Base-by-base conservation (phyloP, 306 rosid genomes). In the Gynostemma pentaphyllum region DNA sequence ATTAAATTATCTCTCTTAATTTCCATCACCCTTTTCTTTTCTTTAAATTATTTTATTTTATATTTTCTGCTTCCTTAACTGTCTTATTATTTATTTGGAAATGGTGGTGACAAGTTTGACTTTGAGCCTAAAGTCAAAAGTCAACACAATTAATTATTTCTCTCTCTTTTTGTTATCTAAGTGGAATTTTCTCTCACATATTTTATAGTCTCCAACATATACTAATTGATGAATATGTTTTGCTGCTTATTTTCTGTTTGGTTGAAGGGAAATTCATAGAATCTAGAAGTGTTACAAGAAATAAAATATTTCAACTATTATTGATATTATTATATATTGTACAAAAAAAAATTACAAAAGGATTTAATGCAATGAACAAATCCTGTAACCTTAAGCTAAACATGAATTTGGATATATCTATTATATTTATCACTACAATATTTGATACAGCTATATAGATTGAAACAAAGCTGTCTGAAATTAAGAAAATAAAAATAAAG, bases 301-400 rank as follows among this genome's bases (percentile, higher is more conserved):
- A 47, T 13, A 21, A 22, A 47, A 50, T 10, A 1, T 6, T 4
- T 4, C 1, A 12, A 51, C 18, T 51, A 51, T 50, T 51, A 51
- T 51, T 51, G n/a, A 53, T 51, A 24, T 51, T 51, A 9, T 22
- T 24, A 9, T 11, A 28, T 24, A 51, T 15, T 27, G 36, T 53
- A 53, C 34, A 49, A 16, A n/a, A 54, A 30, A 16, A 37, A 59
- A 59, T 19, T 21, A 12, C 46, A 57, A 14, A 59, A 37, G 37
- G 64, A 59, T 59, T 59, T 36, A 59, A 59, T 59, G 19, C 19
- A 59, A 59, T 59, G 18, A 59, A 59, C 64, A 32, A 6, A 55
- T 32, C 44, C 42, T 32, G 21, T 32, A 18, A 29, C 62, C 62
- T 42, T 55, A 55, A 15, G 30, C 62, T 54, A 18, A 27, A 53